Conservation (phyloP, 495 filamentous ascomycete species). For the Delitschia confertaspora region DNA sequence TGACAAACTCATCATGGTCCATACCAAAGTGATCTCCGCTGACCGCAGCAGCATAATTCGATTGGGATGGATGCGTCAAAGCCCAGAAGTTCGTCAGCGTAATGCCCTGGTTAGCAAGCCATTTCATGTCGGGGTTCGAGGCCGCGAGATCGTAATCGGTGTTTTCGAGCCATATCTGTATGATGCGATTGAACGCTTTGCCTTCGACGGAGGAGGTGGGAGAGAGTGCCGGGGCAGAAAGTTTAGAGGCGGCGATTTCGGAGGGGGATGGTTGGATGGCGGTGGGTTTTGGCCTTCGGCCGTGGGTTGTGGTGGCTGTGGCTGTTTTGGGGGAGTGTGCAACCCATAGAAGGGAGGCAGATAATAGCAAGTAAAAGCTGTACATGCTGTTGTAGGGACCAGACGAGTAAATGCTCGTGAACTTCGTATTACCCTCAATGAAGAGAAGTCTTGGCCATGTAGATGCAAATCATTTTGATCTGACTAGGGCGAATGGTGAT, state of each 20-base stretch:
- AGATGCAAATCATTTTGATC: too few species aligned
- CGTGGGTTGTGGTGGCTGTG: neutral
- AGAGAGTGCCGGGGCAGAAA: conserved; percentile 1
- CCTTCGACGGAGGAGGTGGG: conserved; percentile 54
- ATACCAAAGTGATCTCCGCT: conserved; percentile 61
- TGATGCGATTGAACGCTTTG: conserved; percentile 56
- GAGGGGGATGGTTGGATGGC: neutral
- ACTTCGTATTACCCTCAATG: too few species aligned
- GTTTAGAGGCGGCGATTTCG: neutral
- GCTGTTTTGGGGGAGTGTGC: too few species aligned
- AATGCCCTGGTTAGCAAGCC: conserved; percentile 54
- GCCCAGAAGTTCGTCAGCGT: conserved; percentile 56
- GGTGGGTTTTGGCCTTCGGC: neutral
- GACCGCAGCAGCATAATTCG: conserved; percentile 59
- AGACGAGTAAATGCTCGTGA: too few species aligned
- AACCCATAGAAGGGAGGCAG: too few species aligned
- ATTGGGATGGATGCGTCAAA: conserved; percentile 58
- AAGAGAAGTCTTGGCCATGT: too few species aligned
- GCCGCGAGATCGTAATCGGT: conserved; percentile 46
- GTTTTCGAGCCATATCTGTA: conserved; percentile 67
- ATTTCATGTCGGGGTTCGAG: conserved; percentile 44
- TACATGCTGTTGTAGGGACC: too few species aligned
- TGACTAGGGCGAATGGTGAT: too few species aligned
- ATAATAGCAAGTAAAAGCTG: too few species aligned
- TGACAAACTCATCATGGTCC: conserved; percentile 54